Evolutionary conservation across 495 filamentous ascomycete species (phyloP).

Genomic region (Thermothielavioides terrestris): DNA sequence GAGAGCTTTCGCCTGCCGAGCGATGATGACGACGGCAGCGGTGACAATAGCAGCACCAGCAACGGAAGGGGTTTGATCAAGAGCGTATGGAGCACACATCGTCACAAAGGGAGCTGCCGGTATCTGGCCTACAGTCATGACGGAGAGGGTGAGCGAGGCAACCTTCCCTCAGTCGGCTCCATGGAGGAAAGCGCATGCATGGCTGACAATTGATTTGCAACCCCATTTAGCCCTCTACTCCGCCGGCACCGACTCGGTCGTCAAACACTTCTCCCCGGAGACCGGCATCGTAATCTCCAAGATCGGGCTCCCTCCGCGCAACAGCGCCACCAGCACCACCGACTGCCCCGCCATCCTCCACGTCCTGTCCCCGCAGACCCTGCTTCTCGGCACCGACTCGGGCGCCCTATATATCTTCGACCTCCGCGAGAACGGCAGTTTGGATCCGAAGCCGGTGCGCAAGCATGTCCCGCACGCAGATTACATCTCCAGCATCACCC

Average conservation of each 20-base stretch:
- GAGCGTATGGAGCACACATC: slow-evolving; percentile 74
- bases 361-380: slow-evolving; percentile 72
- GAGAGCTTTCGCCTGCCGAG: slow-evolving; percentile 73
- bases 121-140: slow-evolving; percentile 67
- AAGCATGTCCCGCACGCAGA: slow-evolving; percentile 82
- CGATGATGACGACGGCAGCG: slow-evolving; percentile 39
- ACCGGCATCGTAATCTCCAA: slow-evolving; percentile 79
- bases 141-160: slow-evolving; percentile 45
- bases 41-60: slow-evolving; percentile 37
- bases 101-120: slow-evolving; percentile 90
- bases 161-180: neutral
- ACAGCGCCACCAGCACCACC: slow-evolving; percentile 22
- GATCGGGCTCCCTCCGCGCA: slow-evolving; percentile 49
- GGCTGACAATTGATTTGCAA: slow-evolving; percentile 9
- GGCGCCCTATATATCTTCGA: slow-evolving; percentile 86
- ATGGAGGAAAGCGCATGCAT: neutral
- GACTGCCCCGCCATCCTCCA: slow-evolving; percentile 74
- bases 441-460: slow-evolving; percentile 57
- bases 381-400: slow-evolving; percentile 85
- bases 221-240: slow-evolving; percentile 58
- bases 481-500: slow-evolving; percentile 82
- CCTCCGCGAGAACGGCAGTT: slow-evolving; percentile 58
- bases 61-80: slow-evolving; percentile 69
- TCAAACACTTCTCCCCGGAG: slow-evolving; percentile 74
- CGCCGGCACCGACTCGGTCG: slow-evolving; percentile 77